These are phyloP conservation scores for Hypholoma fasciculare DNA, from an alignment of 768 basidiomycete species.

Conservation along the genomic window DNA sequence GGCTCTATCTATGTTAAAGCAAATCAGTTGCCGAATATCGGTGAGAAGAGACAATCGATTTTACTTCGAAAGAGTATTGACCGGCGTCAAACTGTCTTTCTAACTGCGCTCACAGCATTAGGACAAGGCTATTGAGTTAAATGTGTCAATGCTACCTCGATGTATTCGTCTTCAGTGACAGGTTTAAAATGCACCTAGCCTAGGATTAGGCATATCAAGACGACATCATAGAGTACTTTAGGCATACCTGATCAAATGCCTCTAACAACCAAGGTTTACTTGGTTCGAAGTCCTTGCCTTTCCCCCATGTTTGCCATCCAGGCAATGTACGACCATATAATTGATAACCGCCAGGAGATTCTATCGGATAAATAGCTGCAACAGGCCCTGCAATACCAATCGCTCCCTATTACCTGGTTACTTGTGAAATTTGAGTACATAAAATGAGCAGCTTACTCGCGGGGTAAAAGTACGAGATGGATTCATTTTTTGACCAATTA, in stretches of 20 bases:
- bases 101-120: constrained; percentile 30
- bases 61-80: constrained; percentile 50
- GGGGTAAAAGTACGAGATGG: constrained; percentile 69
- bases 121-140: not conserved
- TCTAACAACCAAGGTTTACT: constrained; percentile 59
- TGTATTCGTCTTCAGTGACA: constrained; percentile 47
- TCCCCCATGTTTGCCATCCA: constrained; percentile 65
- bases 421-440: too few relatives aligned
- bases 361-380: constrained; percentile 65
- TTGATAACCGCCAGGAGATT: constrained; percentile 67
- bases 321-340: constrained; percentile 64
- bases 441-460: constrained; percentile 23
- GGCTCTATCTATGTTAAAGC: constrained; percentile 41
- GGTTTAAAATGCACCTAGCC: constrained; percentile 50
- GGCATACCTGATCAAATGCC: constrained; percentile 60
- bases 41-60: not conserved
- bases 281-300: constrained; percentile 43
- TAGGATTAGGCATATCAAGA: not conserved
- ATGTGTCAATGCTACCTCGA: constrained; percentile 28
- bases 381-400: constrained; percentile 71
- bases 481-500: constrained; percentile 76
- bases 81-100: constrained; percentile 55
- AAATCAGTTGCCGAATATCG: constrained; percentile 6
- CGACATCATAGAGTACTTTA: not conserved
- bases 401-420: constrained; percentile 44